Evolutionary conservation across 2,329 filamentous ascomycete species (phyloP), one percentile per base, ranked within the genome.

Genomic region (Aspergillus neoniger): DNA sequence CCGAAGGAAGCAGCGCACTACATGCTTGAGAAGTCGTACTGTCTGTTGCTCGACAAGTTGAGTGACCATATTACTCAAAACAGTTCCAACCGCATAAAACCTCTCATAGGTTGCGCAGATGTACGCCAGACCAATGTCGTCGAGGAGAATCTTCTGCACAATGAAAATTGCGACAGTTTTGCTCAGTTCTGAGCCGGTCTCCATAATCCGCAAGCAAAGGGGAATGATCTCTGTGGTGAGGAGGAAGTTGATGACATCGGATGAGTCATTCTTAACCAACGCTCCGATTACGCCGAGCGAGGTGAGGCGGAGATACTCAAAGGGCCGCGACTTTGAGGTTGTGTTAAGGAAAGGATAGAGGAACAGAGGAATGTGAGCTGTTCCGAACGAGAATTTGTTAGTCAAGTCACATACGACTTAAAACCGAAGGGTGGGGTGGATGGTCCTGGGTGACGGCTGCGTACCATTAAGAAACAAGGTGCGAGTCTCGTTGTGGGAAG

Each of bases 131-230:
- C 95, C 95, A 70, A 96, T 94, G 71, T 99, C 95, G 73, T 99
- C 95, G 2, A 99, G 86, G 55, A 99, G 81, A 25, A 99, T 99
- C 84, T 99, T 99, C 79, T 99, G 95, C 17, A 99, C 95, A 70
- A 99, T 99, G 81, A 99, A 99, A 71, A 99, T 99, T 60, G 95
- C 95, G 14, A 99, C 95, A 0, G 95, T 99, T 83, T 99, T 99
- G 83, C 92, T 97, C 62, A 99, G 85, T 79, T 99, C 95, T 0
- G 93, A 97, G 53, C 95, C 95, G 0, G 95, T 99, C 81, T 99
- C 95, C 95, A 99, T 99, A 73, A 99, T 99, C 63, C 95, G 89
- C 48, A 99, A 88, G 77, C 95, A 99, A 12, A 99, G 86, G 9
- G 95, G 95, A 60, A 99, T 99, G 68, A 99, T 99, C 79, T 99